These are phyloP conservation scores for Aspergillus cavernicola DNA, from an alignment of 495 filamentous ascomycete genomes.

Conservation along the genomic window DNA sequence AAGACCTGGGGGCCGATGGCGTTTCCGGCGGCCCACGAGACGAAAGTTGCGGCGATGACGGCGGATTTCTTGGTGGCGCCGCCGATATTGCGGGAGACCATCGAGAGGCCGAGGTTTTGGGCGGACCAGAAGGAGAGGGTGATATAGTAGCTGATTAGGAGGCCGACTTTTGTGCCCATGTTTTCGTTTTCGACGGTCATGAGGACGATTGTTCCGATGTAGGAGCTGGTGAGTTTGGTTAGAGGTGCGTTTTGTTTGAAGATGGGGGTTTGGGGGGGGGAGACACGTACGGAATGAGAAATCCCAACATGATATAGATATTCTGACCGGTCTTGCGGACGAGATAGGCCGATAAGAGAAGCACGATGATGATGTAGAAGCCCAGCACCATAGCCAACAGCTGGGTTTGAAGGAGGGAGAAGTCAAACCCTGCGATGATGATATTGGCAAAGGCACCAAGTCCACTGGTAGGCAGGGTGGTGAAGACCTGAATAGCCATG, in stretches of 20 bases:
- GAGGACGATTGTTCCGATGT: slow-evolving; percentile 60
- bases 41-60: slow-evolving; percentile 43
- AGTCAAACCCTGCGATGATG: slow-evolving; percentile 47
- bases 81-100: slow-evolving; percentile 63
- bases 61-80: slow-evolving; percentile 65
- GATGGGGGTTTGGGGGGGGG: too few species aligned
- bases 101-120: slow-evolving; percentile 55
- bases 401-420: slow-evolving; percentile 39
- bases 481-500: slow-evolving; percentile 56
- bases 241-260: not conserved
- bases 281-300: slow-evolving; percentile 55
- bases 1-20: slow-evolving; percentile 49
- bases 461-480: slow-evolving; percentile 64
- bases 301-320: slow-evolving; percentile 58
- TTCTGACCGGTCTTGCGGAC: slow-evolving; percentile 64
- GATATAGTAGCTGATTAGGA: slow-evolving; percentile 61
- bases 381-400: slow-evolving; percentile 65
- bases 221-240: slow-evolving; percentile 24
- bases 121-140: slow-evolving; percentile 55
- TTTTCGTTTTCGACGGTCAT: slow-evolving; percentile 56
- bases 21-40: slow-evolving; percentile 43
- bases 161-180: slow-evolving; percentile 44
- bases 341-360: slow-evolving; percentile 59
- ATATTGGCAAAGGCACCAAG: slow-evolving; percentile 65
- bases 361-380: slow-evolving; percentile 64